A percentile compares a stretch with the other conserved stretches of the same genome.
Evolutionary conservation across 1,284 basidiomycete species (phyloP).

Genomic region (Crucibulum parvulum): DNA sequence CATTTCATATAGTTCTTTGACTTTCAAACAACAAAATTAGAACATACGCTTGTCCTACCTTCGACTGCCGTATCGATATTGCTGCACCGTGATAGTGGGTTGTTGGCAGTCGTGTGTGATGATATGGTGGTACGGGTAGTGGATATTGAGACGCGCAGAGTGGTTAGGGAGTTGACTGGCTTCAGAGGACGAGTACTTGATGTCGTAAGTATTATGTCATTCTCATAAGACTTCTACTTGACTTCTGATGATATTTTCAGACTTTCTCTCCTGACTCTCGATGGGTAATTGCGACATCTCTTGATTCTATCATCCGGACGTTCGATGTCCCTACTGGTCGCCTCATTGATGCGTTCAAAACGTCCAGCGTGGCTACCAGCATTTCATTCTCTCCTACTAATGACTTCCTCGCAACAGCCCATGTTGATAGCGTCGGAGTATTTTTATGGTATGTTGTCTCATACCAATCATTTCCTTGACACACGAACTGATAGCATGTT

Average conservation of each 20-base stretch:
- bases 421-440: constrained; percentile 93
- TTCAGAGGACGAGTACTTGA: constrained; percentile 86
- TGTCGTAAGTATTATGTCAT: constrained; percentile 58
- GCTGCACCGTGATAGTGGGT: constrained; percentile 86
- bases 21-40: constrained; percentile 84
- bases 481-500: constrained; percentile 5
- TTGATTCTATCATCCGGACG: constrained; percentile 93
- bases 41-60: constrained; percentile 72
- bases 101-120: constrained; percentile 88
- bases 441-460: constrained; percentile 79
- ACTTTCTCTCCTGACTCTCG: constrained; percentile 93
- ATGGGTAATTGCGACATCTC: constrained; percentile 89
- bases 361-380: constrained; percentile 89
- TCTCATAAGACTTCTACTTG: background rate
- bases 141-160: constrained; percentile 89
- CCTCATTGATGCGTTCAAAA: constrained; percentile 92
- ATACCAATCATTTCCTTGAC: background rate
- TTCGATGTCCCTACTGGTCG: constrained; percentile 95
- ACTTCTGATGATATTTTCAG: constrained; percentile 45
- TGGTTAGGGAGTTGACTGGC: constrained; percentile 89
- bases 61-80: constrained; percentile 76
- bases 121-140: constrained; percentile 87
- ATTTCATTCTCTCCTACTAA: constrained; percentile 93
- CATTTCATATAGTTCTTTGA: constrained; percentile 83
- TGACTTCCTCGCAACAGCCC: constrained; percentile 95